Evolutionary conservation across 2,329 filamentous ascomycete genomes (phyloP), one percentile per base, ranked within the genome.

Genomic region (Cladosporium phlei): DNA sequence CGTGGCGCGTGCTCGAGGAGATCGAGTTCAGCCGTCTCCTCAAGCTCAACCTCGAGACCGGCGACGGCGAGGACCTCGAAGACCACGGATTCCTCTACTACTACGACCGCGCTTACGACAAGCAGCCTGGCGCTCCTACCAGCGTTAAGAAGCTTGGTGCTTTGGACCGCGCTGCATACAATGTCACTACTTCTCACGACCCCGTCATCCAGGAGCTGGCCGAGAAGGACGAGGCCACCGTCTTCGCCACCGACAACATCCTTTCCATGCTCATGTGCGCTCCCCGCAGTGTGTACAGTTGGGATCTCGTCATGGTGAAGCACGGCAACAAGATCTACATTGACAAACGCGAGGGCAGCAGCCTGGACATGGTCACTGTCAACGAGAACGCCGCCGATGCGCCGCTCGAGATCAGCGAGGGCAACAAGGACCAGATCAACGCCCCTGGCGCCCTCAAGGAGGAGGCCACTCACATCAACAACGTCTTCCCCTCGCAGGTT

Each of bases 241-340:
- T 98, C 63, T 98, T 97, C 65, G 89, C 93, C 54, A 96, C 93
- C 34, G 90, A 96, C 69, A 95, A 85, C 72, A 90, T 98, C 61
- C 81, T 98, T 50, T 97, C 91, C 56, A 97, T 96, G 89, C 84
- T 98, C 61, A 98, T 98, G 93, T 98, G 93, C 72, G 83, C 93
- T 42, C 87, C 93, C 50, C 88, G 94, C 62, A 95, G 88, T 48
- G 88, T 98, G 54, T 97, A 97, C 76, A 90, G 90, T 33, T 98
- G 93, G 93, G 93, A 98, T 70, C 84, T 98, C 61, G 85, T 98
- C 65, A 94, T 98, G 63, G 77, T 88, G 53, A 84, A 87, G 69
- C 88, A 94, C 68, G 88, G 86, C 68, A 87, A 90, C 81, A 96
- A 96, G 80, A 83, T 98, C 70, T 98, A 89, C 82, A 83, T 98